Evolutionary conservation across 2,329 filamentous ascomycete genomes (phyloP).

Genomic region (Pseudonectria foliicola): DNA sequence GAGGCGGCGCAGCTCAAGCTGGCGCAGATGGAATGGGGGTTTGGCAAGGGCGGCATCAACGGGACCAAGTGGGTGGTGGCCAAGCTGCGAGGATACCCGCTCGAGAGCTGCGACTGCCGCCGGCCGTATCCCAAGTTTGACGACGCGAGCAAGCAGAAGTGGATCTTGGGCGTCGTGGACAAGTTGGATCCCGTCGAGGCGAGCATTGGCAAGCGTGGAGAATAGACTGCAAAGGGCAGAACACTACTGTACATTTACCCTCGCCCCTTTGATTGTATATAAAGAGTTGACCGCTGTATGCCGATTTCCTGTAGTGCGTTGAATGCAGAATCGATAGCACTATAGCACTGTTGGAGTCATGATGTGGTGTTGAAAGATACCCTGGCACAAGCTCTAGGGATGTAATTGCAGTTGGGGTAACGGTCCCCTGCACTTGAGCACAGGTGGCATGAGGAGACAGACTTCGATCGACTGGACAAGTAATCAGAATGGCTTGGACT

Average conservation of each 20-base stretch:
- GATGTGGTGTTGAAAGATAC: too few relatives aligned
- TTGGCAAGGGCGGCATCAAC: slow-evolving; percentile 52
- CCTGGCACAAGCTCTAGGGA: too few relatives aligned
- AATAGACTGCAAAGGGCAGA: slow-evolving; percentile 2
- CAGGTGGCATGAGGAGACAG: too few relatives aligned
- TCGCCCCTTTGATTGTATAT: slow-evolving; percentile 1
- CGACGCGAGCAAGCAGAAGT: slow-evolving; percentile 26
- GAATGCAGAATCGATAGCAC: too few relatives aligned
- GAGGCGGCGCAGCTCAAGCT: slow-evolving; percentile 43
- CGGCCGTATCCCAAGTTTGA: slow-evolving; percentile 45
- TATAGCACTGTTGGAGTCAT: too few relatives aligned
- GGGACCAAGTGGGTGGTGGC: slow-evolving; percentile 55
- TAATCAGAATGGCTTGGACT: too few relatives aligned
- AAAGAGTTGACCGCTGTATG: too few relatives aligned
- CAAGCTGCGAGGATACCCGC: slow-evolving; percentile 44
- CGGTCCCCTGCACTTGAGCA: too few relatives aligned
- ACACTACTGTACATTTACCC: slow-evolving; percentile 1
- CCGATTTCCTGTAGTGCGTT: too few relatives aligned
- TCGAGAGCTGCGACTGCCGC: slow-evolving; percentile 43
- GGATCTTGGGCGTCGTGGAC: slow-evolving; percentile 24
- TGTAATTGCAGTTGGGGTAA: too few relatives aligned
- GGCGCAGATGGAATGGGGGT: slow-evolving; percentile 47
- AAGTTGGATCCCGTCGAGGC: slow-evolving; percentile 15
- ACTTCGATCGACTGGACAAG: too few relatives aligned
- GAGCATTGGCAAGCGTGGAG: slow-evolving; percentile 14